phyloP scores from a whole-genome alignment of 2,329 filamentous ascomycete species.

The Emmonsiellopsis sp. region DNA sequence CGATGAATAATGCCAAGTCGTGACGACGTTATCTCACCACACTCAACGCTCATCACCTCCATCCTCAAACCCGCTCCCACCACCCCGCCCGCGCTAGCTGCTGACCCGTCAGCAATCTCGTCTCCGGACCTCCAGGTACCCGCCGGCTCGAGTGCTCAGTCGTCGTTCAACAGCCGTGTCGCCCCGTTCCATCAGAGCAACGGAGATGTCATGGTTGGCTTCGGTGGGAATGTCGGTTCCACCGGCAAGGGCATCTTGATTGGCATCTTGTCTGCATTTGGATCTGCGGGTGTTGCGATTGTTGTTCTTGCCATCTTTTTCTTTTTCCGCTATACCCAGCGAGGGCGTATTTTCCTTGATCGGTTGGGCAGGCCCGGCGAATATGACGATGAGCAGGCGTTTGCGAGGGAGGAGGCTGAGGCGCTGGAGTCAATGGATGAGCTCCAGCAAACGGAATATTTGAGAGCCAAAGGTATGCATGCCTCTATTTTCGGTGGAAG shows the following conservation, averaged over 20 bases:
- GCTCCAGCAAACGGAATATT: slow-evolving; percentile 77
- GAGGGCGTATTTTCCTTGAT: slow-evolving; percentile 86
- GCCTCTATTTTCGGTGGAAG: neutral
- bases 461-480: slow-evolving; percentile 79
- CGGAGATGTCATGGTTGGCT: slow-evolving; percentile 14
- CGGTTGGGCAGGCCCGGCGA: slow-evolving; percentile 88
- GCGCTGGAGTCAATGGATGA: slow-evolving; percentile 95
- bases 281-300: slow-evolving; percentile 76
- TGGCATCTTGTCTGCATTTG: slow-evolving; percentile 87
- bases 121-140: neutral
- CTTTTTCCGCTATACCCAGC: slow-evolving; percentile 83
- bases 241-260: slow-evolving; percentile 79
- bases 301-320: slow-evolving; percentile 75
- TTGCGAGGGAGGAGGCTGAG: slow-evolving; percentile 86
- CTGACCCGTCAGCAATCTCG: neutral
- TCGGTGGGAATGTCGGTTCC: slow-evolving; percentile 39
- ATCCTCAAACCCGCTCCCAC: neutral
- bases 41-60: slow-evolving; percentile 6
- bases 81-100: neutral
- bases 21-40: slow-evolving; percentile 5
- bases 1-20: slow-evolving; percentile 9
- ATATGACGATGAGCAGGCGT: slow-evolving; percentile 95
- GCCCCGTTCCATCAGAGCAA: slow-evolving; percentile 6
- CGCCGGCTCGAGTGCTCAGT: slow-evolving; percentile 9
- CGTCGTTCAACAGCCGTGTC: neutral